Evolutionary conservation across 768 basidiomycete genomes (phyloP), one percentile per base, ranked within the genome.

Genomic region (Mycena leptocephala): DNA sequence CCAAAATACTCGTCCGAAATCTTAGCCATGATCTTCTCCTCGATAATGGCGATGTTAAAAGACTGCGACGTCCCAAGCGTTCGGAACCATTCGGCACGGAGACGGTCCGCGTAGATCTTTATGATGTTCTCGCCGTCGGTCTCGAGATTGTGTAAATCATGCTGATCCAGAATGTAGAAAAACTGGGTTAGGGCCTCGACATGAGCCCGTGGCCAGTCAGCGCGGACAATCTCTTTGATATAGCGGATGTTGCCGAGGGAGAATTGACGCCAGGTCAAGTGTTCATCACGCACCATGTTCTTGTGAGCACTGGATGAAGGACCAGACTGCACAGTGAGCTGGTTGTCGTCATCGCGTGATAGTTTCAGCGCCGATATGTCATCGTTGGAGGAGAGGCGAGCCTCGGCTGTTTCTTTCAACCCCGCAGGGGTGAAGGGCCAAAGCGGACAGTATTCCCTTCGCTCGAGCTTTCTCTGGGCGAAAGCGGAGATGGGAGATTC

Each of bases 81-180:
- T 9, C 33, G 9, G 51, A 65, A 65, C 71, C 71, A 72, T 2
- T 72, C 62, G 18, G 10, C 1, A 4, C 71, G 62, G 28, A 24
- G n/a, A 16, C 62, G 62, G 51, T 64, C 63, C 6, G 48, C 51
- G 28, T 72, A 65, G 37, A 72, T 72, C 51, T 22, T 28, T 1
- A 32, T 8, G 22, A 4, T 71, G 30, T 9, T 33, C 43, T 26
- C 18, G 26, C 3, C 58, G 14, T 43, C 39, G n/a, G n/a, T n/a
- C 3, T 71, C 59, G 59, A 62, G 41, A 1, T 24, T 32, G 20
- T 41, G 24, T 28, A 51, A 51, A 4, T 6, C 16, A 11, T 51
- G 48, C 6, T 6, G 16, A n/a, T 51, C 18, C 80, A 1, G 81
- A 83, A 3, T 5, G 53, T 43, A 74, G 65, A 74, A 67, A n/a